Conservation (phyloP, 2,329 filamentous ascomycete genomes). For the Raffaelea ambrosiae region DNA sequence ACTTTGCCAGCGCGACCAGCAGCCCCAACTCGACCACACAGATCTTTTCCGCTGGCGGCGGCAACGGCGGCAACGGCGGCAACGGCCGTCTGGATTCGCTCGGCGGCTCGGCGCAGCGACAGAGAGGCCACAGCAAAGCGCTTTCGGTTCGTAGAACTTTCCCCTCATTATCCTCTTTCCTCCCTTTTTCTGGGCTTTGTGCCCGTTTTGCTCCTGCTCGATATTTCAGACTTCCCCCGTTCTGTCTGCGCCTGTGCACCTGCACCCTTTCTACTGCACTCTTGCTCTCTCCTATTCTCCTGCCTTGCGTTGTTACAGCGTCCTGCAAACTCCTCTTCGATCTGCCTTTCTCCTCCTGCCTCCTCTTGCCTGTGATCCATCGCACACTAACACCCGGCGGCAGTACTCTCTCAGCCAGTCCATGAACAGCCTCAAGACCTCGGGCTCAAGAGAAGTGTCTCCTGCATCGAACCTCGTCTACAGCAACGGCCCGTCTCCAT, state of each 20-base stretch:
- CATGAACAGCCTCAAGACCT: constrained; percentile 38
- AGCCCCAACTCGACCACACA: constrained; percentile 37
- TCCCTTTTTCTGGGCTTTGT: not conserved
- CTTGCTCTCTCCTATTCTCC: too few species aligned
- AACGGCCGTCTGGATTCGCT: too few species aligned
- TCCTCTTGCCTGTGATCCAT: constrained; percentile 8
- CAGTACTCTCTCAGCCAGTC: constrained; percentile 43
- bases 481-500: constrained; percentile 45
- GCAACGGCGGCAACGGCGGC: too few species aligned
- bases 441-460: constrained; percentile 44
- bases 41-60: not conserved
- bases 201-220: too few species aligned
- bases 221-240: too few species aligned
- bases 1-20: constrained; percentile 50
- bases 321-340: not conserved
- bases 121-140: constrained; percentile 27
- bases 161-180: not conserved
- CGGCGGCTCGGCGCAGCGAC: not conserved
- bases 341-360: constrained; percentile 13
- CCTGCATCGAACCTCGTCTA: constrained; percentile 42
- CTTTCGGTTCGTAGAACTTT: constrained; percentile 30
- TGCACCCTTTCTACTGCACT: too few species aligned
- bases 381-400: constrained; percentile 23
- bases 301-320: too few species aligned
- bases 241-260: too few species aligned